These are phyloP conservation scores for Monotropa hypopitys DNA, from an alignment of 179 eudicot species.

Conservation along the genomic window DNA sequence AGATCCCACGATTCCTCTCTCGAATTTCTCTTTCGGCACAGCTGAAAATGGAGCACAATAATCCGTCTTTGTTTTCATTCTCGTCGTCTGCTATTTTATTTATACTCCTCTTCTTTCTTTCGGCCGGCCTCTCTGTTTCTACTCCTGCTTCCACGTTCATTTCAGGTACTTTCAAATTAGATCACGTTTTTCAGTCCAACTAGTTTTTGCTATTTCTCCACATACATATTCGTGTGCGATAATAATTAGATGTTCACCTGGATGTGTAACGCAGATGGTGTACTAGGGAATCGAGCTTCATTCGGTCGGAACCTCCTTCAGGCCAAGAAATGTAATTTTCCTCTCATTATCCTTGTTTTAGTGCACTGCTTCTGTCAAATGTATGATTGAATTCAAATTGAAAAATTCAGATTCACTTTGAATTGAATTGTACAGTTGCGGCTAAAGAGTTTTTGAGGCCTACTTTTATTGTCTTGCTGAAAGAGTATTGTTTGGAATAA, in stretches of 20 bases:
- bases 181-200: not conserved
- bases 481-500: no score
- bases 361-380: not conserved
- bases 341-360: not conserved
- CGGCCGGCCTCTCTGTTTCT: slow-evolving; percentile 9
- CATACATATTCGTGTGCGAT: not conserved
- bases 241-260: not conserved
- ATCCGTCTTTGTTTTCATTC: not conserved
- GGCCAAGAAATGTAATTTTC: slow-evolving; percentile 16
- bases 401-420: not conserved
- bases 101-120: slow-evolving; percentile 9
- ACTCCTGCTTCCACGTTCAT: slow-evolving; percentile 15
- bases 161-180: slow-evolving; percentile 13
- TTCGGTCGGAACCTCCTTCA: slow-evolving; percentile 30
- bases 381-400: not conserved
- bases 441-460: not conserved
- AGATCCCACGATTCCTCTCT: not conserved
- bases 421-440: not conserved
- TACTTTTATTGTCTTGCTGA: no score
- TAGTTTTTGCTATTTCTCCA: not conserved
- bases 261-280: slow-evolving; percentile 17
- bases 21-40: not conserved
- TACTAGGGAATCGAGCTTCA: slow-evolving; percentile 12
- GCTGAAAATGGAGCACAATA: not conserved
- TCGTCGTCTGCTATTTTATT: not conserved